Conservation (phyloP, 257 asterid genomes). For the Solanum microdontum region DNA sequence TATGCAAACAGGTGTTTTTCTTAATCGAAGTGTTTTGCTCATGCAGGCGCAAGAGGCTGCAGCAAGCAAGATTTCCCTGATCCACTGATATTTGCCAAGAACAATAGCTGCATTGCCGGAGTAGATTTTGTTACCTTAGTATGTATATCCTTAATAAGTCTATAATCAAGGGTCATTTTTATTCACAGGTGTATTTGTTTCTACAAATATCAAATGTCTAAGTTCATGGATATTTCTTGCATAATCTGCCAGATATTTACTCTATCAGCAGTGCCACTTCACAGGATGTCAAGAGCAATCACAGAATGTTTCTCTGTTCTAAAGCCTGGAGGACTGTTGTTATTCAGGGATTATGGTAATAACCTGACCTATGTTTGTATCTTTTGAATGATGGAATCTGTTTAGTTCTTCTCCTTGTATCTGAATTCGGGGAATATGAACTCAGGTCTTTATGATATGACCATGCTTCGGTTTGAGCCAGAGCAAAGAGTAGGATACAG, state of each 20-base stretch:
- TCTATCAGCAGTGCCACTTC: constrained; percentile 67
- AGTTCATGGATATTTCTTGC: background rate
- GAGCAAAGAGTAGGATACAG: constrained; percentile 66
- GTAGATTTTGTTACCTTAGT: constrained; percentile 77
- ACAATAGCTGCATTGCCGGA: constrained; percentile 59
- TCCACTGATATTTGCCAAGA: constrained; percentile 13
- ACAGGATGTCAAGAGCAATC: constrained; percentile 58
- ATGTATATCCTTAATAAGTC: constrained; percentile 11
- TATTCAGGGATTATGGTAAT: constrained; percentile 92
- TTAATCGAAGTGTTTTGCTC: background rate
- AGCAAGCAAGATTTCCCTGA: constrained; percentile 1
- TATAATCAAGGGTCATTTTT: background rate
- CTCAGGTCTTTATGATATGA: constrained; percentile 89
- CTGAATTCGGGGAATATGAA: background rate
- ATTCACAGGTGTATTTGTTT: background rate
- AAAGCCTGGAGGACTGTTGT: constrained; percentile 78
- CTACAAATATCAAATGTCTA: constrained; percentile 1
- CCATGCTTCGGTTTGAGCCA: constrained; percentile 82
- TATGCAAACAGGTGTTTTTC: background rate
- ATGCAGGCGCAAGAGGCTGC: constrained; percentile 24
- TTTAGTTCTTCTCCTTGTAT: background rate
- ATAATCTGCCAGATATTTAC: constrained; percentile 69
- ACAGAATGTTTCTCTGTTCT: constrained; percentile 58
- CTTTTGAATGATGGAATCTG: background rate
- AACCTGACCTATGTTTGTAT: background rate